phyloP scores from a whole-genome alignment of 1,284 basidiomycete species.

The Phlebopus sp. region DNA sequence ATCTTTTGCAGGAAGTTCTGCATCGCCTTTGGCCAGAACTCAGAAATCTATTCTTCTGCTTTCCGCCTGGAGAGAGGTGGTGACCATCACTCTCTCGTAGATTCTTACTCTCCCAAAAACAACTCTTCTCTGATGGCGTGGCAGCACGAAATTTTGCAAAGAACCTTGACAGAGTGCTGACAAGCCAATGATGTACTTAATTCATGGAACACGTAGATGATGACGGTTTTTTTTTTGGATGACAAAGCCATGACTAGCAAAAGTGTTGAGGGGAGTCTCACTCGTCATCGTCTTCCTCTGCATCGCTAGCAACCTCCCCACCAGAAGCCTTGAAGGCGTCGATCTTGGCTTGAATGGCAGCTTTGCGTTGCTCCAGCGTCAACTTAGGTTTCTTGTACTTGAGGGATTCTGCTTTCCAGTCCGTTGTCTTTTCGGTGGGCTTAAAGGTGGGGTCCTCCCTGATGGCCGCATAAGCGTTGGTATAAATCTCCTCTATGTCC shows the following conservation, averaged over 20 bases:
- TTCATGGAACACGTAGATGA: slow-evolving; percentile 20
- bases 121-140: slow-evolving; percentile 44
- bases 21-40: slow-evolving; percentile 49
- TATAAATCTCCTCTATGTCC: slow-evolving; percentile 97
- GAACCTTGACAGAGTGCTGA: slow-evolving; percentile 26
- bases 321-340: slow-evolving; percentile 76
- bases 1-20: slow-evolving; percentile 56
- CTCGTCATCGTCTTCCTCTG: slow-evolving; percentile 58
- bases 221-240: slow-evolving; percentile 12
- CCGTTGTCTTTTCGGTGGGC: slow-evolving; percentile 86
- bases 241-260: slow-evolving; percentile 3
- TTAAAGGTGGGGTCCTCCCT: slow-evolving; percentile 93
- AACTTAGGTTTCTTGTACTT: slow-evolving; percentile 77
- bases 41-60: slow-evolving; percentile 53
- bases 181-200: slow-evolving; percentile 6
- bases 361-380: slow-evolving; percentile 76
- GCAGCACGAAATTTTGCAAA: slow-evolving; percentile 47
- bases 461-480: slow-evolving; percentile 88
- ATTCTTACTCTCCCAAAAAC: slow-evolving; percentile 39
- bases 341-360: slow-evolving; percentile 80
- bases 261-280: slow-evolving; percentile 32
- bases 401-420: slow-evolving; percentile 88
- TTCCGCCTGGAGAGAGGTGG: slow-evolving; percentile 44
- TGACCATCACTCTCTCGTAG: slow-evolving; percentile 34
- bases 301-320: slow-evolving; percentile 43